Conservation (phyloP, 2,329 filamentous ascomycete species). For the Colletotrichum sp. region DNA sequence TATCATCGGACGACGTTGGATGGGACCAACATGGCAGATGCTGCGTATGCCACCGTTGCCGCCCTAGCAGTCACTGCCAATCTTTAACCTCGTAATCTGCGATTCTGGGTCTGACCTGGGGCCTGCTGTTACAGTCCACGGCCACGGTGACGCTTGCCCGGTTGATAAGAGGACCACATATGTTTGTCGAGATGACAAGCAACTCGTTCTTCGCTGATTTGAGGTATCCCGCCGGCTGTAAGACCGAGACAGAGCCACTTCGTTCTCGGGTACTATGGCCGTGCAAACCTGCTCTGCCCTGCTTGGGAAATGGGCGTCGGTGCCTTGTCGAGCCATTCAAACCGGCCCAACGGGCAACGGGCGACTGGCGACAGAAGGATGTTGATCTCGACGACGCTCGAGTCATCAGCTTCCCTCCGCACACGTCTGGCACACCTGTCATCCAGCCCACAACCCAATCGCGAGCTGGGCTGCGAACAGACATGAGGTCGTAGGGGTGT, state of each 20-base stretch:
- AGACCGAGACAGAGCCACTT: background rate
- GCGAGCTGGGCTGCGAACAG: slow-evolving; percentile 6
- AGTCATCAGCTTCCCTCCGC: background rate
- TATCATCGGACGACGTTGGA: background rate
- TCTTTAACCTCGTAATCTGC: background rate
- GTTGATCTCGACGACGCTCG: background rate
- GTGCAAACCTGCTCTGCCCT: background rate
- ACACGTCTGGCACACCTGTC: slow-evolving; percentile 1
- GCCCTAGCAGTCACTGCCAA: background rate
- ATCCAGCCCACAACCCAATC: slow-evolving; percentile 4
- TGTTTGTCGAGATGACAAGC: background rate
- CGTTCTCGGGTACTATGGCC: background rate
- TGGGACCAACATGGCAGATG: background rate
- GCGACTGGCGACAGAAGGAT: background rate
- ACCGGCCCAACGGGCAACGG: background rate
- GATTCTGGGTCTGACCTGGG: background rate
- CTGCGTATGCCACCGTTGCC: background rate
- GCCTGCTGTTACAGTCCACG: background rate
- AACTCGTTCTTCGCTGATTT: background rate
- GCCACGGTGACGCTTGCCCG: background rate
- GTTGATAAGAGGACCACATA: background rate
- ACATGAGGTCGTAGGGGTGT: background rate
- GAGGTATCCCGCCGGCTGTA: background rate
- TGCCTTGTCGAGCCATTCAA: background rate
- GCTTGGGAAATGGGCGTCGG: background rate